These are phyloP conservation scores for Arxiozyma slooffiae DNA, from an alignment of 1,139 yeast genomes.

Conservation along the genomic window DNA sequence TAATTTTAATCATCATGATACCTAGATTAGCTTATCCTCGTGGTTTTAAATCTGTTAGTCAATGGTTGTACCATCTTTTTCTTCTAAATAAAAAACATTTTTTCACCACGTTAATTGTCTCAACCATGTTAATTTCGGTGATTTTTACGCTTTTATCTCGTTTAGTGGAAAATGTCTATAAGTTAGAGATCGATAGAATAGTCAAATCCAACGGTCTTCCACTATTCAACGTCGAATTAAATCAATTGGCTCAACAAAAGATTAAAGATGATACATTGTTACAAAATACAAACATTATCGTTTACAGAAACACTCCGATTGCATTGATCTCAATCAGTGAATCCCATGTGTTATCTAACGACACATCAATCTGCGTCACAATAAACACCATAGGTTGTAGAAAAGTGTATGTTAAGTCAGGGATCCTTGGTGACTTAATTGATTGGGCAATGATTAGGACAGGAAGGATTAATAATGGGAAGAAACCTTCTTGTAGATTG, in stretches of 20 bases:
- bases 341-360: conserved; percentile 24
- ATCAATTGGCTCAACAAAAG: conserved; percentile 26
- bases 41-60: conserved; percentile 15
- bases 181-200: conserved; percentile 39
- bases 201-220: conserved; percentile 39
- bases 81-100: conserved; percentile 21
- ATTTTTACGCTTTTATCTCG: conserved; percentile 30
- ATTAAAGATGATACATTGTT: conserved; percentile 11
- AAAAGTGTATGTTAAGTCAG: conserved; percentile 54
- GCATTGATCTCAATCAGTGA: conserved; percentile 43
- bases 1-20: conserved; percentile 20
- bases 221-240: conserved; percentile 48
- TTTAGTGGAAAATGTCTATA: conserved; percentile 32
- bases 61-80: conserved; percentile 18
- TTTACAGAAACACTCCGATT: conserved; percentile 59
- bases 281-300: conserved; percentile 42
- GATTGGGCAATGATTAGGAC: conserved; percentile 51
- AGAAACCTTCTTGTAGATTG: conserved; percentile 29
- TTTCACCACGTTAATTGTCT: conserved; percentile 17
- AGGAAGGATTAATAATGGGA: conserved; percentile 31
- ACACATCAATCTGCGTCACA: conserved; percentile 38
- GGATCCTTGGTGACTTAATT: conserved; percentile 50
- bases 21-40: conserved; percentile 17
- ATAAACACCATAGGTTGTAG: conserved; percentile 54
- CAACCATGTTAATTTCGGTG: conserved; percentile 17